Conservation (phyloP, 768 basidiomycete species). For the Termitomyces sp. region DNA sequence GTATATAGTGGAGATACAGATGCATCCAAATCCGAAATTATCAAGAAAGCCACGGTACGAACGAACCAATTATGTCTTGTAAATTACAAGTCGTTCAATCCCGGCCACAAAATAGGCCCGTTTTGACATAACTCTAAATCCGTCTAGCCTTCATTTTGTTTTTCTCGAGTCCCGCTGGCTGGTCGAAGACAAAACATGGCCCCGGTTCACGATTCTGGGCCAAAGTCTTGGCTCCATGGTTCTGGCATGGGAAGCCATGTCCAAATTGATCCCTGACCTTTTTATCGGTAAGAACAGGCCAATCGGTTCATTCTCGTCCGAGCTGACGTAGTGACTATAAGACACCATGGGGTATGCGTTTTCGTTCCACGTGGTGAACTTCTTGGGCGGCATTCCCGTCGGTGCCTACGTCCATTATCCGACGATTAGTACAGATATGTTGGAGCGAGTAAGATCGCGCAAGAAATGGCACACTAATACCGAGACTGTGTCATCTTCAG, state of each 20-base stretch:
- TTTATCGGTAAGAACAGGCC: conserved; percentile 67
- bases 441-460: conserved; percentile 67
- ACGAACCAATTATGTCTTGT: not conserved
- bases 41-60: conserved; percentile 74
- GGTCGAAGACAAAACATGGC: conserved; percentile 83
- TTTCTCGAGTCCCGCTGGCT: conserved; percentile 66
- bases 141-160: conserved; percentile 72
- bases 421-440: conserved; percentile 93
- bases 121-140: conserved; percentile 74
- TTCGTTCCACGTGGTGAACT: conserved; percentile 74
- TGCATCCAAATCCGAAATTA: conserved; percentile 74
- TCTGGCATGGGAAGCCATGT: conserved; percentile 81
- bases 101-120: conserved; percentile 45
- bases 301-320: not conserved
- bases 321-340: conserved; percentile 29
- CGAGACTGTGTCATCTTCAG: conserved; percentile 49
- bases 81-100: not conserved
- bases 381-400: conserved; percentile 63
- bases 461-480: conserved; percentile 61
- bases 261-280: conserved; percentile 77
- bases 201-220: conserved; percentile 85
- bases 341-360: conserved; percentile 99
- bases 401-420: conserved; percentile 97
- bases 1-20: conserved; percentile 90
- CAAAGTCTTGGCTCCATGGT: conserved; percentile 88